These are phyloP conservation scores for Nicotiana tomentosiformis DNA, from an alignment of 257 asterid genomes.

Conservation along the genomic window DNA sequence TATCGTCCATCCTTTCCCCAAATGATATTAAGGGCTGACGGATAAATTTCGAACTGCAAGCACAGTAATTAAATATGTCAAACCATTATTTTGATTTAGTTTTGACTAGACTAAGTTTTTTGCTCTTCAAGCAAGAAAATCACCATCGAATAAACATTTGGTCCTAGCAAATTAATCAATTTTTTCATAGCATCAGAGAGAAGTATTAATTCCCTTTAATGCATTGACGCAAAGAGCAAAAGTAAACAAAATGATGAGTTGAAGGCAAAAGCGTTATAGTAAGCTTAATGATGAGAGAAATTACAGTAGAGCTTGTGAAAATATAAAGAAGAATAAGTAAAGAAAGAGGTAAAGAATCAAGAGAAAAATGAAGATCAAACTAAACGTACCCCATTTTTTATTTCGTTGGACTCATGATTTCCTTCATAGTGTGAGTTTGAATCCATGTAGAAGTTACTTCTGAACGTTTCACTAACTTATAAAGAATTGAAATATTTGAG, in stretches of 20 bases:
- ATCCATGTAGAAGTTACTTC: neutral
- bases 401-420: neutral
- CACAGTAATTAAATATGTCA: neutral
- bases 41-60: constrained; percentile 4
- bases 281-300: too few relatives aligned
- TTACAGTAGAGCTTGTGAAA: too few relatives aligned
- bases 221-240: too few relatives aligned
- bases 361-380: neutral
- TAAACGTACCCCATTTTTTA: neutral
- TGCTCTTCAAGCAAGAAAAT: too few relatives aligned
- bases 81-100: neutral
- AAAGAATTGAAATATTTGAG: neutral
- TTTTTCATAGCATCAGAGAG: too few relatives aligned
- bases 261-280: too few relatives aligned
- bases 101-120: neutral
- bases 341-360: neutral
- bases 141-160: too few relatives aligned
- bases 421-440: neutral
- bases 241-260: too few relatives aligned
- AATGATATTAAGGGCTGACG: neutral
- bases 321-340: too few relatives aligned
- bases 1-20: constrained; percentile 5
- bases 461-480: neutral
- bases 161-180: too few relatives aligned
- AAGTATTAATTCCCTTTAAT: too few relatives aligned